These are phyloP conservation scores for Claviceps sp. DNA, from an alignment of 2,329 filamentous ascomycete species.

Conservation along the genomic window DNA sequence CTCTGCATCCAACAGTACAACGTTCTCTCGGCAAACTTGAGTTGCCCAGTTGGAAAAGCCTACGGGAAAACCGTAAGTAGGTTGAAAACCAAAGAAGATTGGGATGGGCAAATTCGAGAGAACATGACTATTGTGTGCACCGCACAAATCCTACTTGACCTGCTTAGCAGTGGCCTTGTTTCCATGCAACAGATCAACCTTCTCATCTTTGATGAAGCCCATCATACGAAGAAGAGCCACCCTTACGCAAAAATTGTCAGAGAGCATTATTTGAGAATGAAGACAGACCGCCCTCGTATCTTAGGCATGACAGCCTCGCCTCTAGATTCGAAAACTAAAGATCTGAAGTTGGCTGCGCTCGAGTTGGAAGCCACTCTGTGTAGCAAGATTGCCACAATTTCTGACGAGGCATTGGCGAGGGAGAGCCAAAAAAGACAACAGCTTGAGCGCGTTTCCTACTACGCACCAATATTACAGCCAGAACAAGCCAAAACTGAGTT, in stretches of 20 bases:
- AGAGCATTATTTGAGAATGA: conserved; percentile 56
- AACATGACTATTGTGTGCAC: conserved; percentile 88
- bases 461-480: conserved; percentile 30
- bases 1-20: conserved; percentile 82
- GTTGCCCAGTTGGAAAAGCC: conserved; percentile 59
- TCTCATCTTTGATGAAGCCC: conserved; percentile 89
- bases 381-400: conserved; percentile 67
- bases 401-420: conserved; percentile 22
- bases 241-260: conserved; percentile 83
- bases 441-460: conserved; percentile 38
- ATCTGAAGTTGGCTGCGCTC: conserved; percentile 55
- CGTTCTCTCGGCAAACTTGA: conserved; percentile 69
- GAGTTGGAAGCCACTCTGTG: conserved; percentile 68
- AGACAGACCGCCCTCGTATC: conserved; percentile 52
- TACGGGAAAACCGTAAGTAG: conserved; percentile 53
- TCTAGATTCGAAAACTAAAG: conserved; percentile 60
- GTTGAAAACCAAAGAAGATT: conserved; percentile 30
- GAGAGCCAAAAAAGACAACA: conserved; percentile 14
- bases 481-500: conserved; percentile 48
- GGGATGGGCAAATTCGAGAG: conserved; percentile 38
- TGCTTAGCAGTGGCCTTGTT: conserved; percentile 67
- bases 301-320: conserved; percentile 97
- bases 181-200: conserved; percentile 75
- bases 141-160: conserved; percentile 70
- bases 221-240: conserved; percentile 91